Base-by-base conservation (phyloP, 148 eudicot species). In the Spergularia bocconei region DNA sequence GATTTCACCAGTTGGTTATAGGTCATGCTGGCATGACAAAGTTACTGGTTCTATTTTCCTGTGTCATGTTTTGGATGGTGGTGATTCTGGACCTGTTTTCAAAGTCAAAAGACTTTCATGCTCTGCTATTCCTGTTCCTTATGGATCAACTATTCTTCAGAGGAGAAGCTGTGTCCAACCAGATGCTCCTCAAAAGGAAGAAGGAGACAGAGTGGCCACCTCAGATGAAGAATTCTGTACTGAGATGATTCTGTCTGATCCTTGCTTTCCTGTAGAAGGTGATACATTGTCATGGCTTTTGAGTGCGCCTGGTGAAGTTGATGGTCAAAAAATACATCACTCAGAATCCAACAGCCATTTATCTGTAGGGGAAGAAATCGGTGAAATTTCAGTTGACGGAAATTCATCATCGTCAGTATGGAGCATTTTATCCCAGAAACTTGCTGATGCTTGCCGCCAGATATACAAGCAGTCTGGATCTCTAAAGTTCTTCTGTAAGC, bases 21-120 rank as follows among this genome's bases (percentile, higher is more conserved):
- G 82, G 84, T 88, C 91, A 48, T 88, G 91, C 68, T 90, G 91
- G 91, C 94, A 90, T 71, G 95, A 90, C 78, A 88, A 87, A 75
- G 53, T 85, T 81, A 90, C 95, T 38, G 89, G 91, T n/a, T 90
- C 95, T 38, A 77, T 88, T 23, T 88, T 90, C 63, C 69, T 85
- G 29, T 90, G 83, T 81, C 86, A 90, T 68, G 91, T 90, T 53
- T 76, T 79, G 23, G 91, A 88, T 74, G 91, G 87, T 81, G 91
- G 90, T 82, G 85, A 87, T 47, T 65, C 78, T 70, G 90, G 87
- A 47, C 95, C 91, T 33, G 73, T 81, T 79, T 90, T 86, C 62
- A 85, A 75, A 70, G 86, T 88, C 63, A 79, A 75, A 63, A 87
- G 90, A 78, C 81, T 71, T 77, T 81, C 88, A 23, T 90, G 95